Base-by-base conservation (phyloP, 371 early-diverging fungal species). In the Encephalitozoon romaleae region DNA sequence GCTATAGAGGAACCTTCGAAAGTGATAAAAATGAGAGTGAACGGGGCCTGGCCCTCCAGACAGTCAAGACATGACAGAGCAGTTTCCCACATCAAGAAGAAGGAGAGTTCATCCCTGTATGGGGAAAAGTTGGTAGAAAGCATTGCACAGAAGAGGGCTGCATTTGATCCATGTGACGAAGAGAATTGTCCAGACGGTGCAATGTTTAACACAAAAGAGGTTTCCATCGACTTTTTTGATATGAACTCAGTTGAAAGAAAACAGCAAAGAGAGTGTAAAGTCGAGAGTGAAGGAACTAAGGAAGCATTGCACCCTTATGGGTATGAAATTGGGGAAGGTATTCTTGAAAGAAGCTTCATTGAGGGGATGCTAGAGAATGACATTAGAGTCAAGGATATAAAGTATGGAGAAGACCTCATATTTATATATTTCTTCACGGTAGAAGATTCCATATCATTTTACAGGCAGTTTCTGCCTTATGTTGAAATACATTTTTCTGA, bases 401-500 rank as follows among this genome's bases (percentile, higher is more conserved):
- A 41, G 21, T 15, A 52, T 15, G 18, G 41, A 38, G 54, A 65
- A 18, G 49, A 47, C 23, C 25, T 21, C 12, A 45, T 76, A 28
- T 30, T 65, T 23, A 51, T 78, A 21, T 74, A 67, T 42, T 81
- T 81, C 64, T 67, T 52, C 26, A 67, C 34, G 9, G 39, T 74
- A 21, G 28, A 42, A 11, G 81, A 81, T 38, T 30, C 81, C 23
- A 42, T 81, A 41, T 74, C 76, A 18, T 81, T 78, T 59, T 81
- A 81, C 63, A 59, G 55, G 38, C 81, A 81, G 34, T 78, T 74
- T 70, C 52, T 34, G 28, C 54, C 38, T 1, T 39, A 63, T 39
- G 41, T 64, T 9, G 67, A 72, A 59, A 26, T 81, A 39, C 34
- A 53, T n/a, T 81, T 81, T 72, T 32, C 38, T 18, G 25, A 54